Base-by-base conservation (phyloP, 352 stramenopile species). In the Phytophthora pluvialis region DNA sequence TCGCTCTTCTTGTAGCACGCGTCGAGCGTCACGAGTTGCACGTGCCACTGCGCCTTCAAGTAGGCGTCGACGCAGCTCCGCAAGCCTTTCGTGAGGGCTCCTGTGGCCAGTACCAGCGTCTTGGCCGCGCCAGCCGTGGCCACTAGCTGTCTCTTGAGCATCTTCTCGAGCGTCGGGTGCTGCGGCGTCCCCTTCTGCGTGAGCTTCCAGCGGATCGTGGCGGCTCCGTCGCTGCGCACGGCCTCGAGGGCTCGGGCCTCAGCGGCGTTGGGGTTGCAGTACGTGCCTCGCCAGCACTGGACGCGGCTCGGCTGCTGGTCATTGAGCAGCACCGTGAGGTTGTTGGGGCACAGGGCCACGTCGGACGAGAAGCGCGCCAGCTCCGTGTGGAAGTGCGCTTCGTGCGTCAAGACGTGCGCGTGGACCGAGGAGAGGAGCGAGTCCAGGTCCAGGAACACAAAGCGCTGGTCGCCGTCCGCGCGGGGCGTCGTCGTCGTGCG, bases 81-180 rank as follows among this genome's bases (percentile, higher is more conserved):
- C 1, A 71, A 21, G 21, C 49, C 26, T 32, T 64, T 72, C 3
- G 12, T 46, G 4, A 70, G 46, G 3, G 46, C 29, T 43, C 63
- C 55, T 36, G 62, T 61, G 31, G 61, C 61, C 12, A 75, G 25
- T 2, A 61, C 61, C 2, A 75, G 16, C 10, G 61, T 75, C 51
- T 54, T 67, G 28, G 29, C 44, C n/a, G 8, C n/a, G 0, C 15
- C 28, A 11, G 28, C 6, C 3, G 8, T 18, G 11, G 15, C 13
- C 11, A 50, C 40, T 32, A 75, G 46, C 7, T 62, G 64, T 9
- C 44, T 28, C 21, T 59, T 67, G 16, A 72, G 36, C 67, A 75
- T 70, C 29, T 68, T 75, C 40, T 75, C 67, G 15, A 75, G 62
- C 33, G 67, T 75, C 25, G 53, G 67, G 31, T 75, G 67, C 9